Base-by-base conservation (phyloP, 2,329 filamentous ascomycete species). In the Fusarium sp. region DNA sequence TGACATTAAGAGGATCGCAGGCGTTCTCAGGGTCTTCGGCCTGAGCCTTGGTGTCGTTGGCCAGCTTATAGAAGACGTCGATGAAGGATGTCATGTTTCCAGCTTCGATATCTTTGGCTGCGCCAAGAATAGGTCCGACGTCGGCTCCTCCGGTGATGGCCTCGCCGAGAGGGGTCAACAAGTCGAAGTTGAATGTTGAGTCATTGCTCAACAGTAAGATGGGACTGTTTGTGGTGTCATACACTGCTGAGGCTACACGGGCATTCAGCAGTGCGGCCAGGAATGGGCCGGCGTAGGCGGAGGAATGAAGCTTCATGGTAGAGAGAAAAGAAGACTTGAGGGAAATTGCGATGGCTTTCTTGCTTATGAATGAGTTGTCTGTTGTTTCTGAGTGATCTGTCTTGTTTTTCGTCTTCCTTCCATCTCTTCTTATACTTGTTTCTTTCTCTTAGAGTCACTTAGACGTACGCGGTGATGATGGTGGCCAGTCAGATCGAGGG, bases 1-100 rank as follows among this genome's bases (percentile, higher is more conserved):
- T 73, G 8, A 75, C 77, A 2, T 79, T 80, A 14, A 79, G 5
- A 0, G 78, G 74, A 31, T 80, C 69, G 11, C 74, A 75, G 0
- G 54, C 52, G 3, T 70, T 29, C 14, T 79, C 73, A 0, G 76
- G 73, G 13, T 73, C 70, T 27, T 40, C 20, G 4, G 56, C 56
- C 25, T 59, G 22, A 18, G 56, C 56, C 25, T 59, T 58, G 14
- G 54, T 58, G 2, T 36, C 20, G 16, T 40, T 36, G 54, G 54
- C 54, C 1, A 58, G 54, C 22, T 40, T 40, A n/a, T 40, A 40
- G 22, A 40, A 59, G 16, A n/a, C 35, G 16, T 59, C 56, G 56
- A 14, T 25, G 22, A 25, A 59, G 35, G 45, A 50, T 3, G 45
- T 27, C 45, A 50, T 50, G 25, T 50, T 50, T 50, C 45, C 45